These are phyloP conservation scores for Mortierella hygrophila DNA, from an alignment of 192 early-diverging fungal species.

Conservation along the genomic window DNA sequence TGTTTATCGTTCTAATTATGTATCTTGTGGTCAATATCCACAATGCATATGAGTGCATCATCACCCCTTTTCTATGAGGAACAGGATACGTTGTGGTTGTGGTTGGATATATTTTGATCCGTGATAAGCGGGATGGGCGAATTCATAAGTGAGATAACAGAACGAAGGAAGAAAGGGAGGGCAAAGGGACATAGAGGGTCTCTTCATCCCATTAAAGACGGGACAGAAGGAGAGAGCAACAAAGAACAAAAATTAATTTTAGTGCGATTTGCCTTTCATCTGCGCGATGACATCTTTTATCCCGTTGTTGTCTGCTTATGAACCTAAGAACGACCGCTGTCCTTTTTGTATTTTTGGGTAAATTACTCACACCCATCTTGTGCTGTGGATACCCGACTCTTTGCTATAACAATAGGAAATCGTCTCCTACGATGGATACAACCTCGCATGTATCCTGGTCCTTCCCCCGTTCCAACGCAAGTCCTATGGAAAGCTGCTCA, in stretches of 20 bases:
- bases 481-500: slow-evolving; percentile 88
- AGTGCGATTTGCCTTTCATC: not conserved
- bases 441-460: slow-evolving; percentile 91
- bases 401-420: slow-evolving; percentile 75
- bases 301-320: not conserved
- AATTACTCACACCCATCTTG: not conserved
- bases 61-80: not conserved
- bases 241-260: not conserved
- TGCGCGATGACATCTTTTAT: slow-evolving; percentile 3
- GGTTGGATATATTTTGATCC: not conserved
- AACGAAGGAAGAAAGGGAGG: not conserved
- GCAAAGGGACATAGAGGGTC: not conserved
- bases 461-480: slow-evolving; percentile 90
- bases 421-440: slow-evolving; percentile 83
- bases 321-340: not conserved
- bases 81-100: not conserved
- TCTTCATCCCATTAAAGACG: not conserved
- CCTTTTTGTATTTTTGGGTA: not conserved
- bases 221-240: not conserved
- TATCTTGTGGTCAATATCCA: not conserved
- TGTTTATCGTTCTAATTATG: not conserved
- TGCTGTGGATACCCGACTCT: not conserved
- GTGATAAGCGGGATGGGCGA: not conserved
- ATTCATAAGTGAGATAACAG: not conserved
- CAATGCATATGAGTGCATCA: not conserved